Base-by-base conservation (phyloP, 2,329 filamentous ascomycete species). In the Colletotrichum tropicale region DNA sequence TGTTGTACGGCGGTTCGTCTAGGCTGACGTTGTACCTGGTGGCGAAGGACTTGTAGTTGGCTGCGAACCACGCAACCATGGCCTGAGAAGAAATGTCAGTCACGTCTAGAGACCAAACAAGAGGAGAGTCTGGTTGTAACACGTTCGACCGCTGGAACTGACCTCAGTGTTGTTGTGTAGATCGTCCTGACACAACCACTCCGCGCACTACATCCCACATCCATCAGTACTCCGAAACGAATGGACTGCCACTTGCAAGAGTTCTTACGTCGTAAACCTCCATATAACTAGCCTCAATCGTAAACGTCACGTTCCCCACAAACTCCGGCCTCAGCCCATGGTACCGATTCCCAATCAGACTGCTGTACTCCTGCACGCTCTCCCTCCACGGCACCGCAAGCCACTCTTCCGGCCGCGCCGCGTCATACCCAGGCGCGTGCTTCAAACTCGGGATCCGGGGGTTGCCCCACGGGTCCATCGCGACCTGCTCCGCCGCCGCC, bases 21-120 rank as follows among this genome's bases (percentile, higher is more conserved):
- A 55, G n/a, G n/a, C n/a, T 55, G n/a, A 21, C 48, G n/a, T 55
- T 55, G 10, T 55, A 55, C 13, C 21, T 24, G 10, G 48, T 55
- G n/a, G 48, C 21, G 48, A 55, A 55, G 21, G 48, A 55, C 13
- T 55, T 55, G 48, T 55, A 55, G 21, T 55, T 55, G n/a, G 48
- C 48, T 21, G 48, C 48, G 48, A 55, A 26, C 48, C 48, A 55
- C n/a, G n/a, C 48, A 9, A 18, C 16, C 36, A 43, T 43, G 36
- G 36, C 36, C 36, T 43, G 4, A 43, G 16, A 43, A 9, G 36
- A 43, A 5, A 43, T 43, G 36, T 43, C 8, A 43, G 36, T 43
- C 18, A 16, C 16, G 16, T 43, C 36, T 18, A 16, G 4, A 43
- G 36, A 43, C 36, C 36, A 9, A 9, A 43, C 16, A 18, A 2